These are phyloP conservation scores for Baorangia bicolor DNA, from an alignment of 768 basidiomycete genomes.

Conservation along the genomic window DNA sequence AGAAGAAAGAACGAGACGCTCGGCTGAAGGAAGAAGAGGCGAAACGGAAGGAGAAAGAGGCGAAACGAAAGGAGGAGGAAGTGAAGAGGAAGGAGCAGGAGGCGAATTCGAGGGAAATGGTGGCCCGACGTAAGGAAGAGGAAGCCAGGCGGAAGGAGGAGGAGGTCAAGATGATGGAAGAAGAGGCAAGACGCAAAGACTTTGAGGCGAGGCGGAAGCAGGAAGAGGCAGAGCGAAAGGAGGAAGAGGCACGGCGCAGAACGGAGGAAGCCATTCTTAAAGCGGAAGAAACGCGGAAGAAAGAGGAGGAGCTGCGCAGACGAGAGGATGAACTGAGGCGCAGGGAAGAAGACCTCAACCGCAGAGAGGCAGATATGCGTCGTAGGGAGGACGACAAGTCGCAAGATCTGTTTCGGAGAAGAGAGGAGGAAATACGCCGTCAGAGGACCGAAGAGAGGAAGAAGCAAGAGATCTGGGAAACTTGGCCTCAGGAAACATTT, in stretches of 20 bases:
- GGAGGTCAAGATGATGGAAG: constrained; percentile 26
- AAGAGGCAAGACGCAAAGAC: constrained; percentile 29
- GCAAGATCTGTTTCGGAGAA: constrained; percentile 31
- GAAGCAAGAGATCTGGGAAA: constrained; percentile 29
- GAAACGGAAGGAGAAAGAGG: constrained; percentile 31
- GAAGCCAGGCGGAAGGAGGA: constrained; percentile 24
- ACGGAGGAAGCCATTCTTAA: constrained; percentile 26
- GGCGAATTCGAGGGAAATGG: constrained; percentile 28
- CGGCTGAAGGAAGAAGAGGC: constrained; percentile 25
- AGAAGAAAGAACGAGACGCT: constrained; percentile 21
- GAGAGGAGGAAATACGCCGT: constrained; percentile 32
- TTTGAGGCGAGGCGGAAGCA: constrained; percentile 33
- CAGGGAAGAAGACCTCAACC: constrained; percentile 34
- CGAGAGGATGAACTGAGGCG: constrained; percentile 30
- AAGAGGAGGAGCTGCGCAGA: constrained; percentile 25
- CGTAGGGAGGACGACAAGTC: constrained; percentile 28
- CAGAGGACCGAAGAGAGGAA: constrained; percentile 33
- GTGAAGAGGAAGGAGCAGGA: constrained; percentile 26
- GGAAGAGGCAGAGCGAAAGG: constrained; percentile 29
- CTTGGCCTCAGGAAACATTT: constrained; percentile 27
- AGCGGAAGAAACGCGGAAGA: constrained; percentile 24
- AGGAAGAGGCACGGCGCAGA: constrained; percentile 29
- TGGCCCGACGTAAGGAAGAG: constrained; percentile 31
- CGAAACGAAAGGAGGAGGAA: constrained; percentile 23
- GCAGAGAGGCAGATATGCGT: constrained; percentile 32